phyloP scores from a whole-genome alignment of 106 monocot genomes.

The Dendrobium chrysotoxum region DNA sequence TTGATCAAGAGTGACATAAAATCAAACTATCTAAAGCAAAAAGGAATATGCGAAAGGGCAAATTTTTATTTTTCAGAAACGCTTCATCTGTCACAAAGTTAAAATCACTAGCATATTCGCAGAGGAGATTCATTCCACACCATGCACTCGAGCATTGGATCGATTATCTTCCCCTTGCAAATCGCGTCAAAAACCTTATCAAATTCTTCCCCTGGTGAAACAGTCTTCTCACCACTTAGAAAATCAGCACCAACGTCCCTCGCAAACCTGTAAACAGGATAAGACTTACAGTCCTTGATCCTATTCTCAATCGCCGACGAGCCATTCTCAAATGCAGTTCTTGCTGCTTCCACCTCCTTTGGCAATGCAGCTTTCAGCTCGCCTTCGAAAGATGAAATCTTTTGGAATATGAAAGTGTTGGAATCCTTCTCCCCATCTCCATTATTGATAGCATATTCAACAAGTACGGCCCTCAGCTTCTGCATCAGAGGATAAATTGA shows the following conservation, averaged over 20 bases:
- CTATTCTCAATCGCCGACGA: conserved; percentile 6
- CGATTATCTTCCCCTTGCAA: conserved; percentile 8
- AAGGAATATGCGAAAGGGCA: no score
- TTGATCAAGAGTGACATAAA: no score
- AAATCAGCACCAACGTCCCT: conserved; percentile 33
- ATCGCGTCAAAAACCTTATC: conserved; percentile 19
- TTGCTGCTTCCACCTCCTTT: conserved; percentile 3
- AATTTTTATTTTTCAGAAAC: no score
- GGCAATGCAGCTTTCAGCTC: neutral
- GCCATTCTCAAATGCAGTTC: neutral
- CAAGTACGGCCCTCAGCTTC: conserved; percentile 40
- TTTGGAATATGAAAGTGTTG: conserved; percentile 4
- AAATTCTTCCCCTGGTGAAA: conserved; percentile 4
- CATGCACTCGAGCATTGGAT: conserved; percentile 24
- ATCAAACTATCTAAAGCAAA: no score
- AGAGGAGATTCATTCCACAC: conserved; percentile 23
- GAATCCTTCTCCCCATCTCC: conserved; percentile 19
- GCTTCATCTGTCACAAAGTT: no score
- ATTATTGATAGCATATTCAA: conserved; percentile 33
- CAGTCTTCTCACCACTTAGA: conserved; percentile 16
- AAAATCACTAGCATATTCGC: neutral
- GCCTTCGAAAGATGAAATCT: neutral
- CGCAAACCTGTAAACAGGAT: conserved; percentile 26
- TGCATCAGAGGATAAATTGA: conserved; percentile 35
- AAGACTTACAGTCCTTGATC: conserved; percentile 21